phyloP scores from a whole-genome alignment of 1,139 yeast genomes.

The Taphrina deformans region DNA sequence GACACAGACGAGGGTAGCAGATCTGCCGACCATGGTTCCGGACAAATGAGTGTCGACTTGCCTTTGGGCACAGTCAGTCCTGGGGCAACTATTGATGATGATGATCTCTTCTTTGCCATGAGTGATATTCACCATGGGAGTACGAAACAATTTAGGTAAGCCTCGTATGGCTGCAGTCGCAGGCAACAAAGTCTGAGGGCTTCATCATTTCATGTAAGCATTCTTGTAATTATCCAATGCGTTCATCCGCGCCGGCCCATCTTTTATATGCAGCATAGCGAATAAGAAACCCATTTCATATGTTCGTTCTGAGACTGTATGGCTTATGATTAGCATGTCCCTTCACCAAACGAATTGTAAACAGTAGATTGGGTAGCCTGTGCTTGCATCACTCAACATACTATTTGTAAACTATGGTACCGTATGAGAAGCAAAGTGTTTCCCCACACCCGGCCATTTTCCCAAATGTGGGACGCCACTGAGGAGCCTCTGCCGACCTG shows the following conservation, averaged over 20 bases:
- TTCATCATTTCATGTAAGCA: neutral
- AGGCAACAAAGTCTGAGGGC: too few relatives aligned
- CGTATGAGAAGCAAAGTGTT: too few relatives aligned
- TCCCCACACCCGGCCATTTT: too few relatives aligned
- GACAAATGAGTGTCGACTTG: neutral
- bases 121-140: conserved; percentile 26
- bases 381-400: too few relatives aligned
- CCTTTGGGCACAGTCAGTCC: neutral
- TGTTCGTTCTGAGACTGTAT: too few relatives aligned
- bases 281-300: neutral
- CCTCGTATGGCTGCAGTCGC: neutral
- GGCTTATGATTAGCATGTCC: too few relatives aligned
- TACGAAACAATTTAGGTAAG: neutral
- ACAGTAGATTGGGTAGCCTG: too few relatives aligned
- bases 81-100: conserved; percentile 16
- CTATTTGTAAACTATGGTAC: too few relatives aligned
- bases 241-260: neutral
- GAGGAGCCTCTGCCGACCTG: too few relatives aligned
- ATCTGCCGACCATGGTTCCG: neutral
- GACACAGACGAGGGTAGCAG: neutral
- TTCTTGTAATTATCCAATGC: too few relatives aligned
- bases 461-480: too few relatives aligned
- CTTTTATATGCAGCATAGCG: neutral
- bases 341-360: too few relatives aligned
- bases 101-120: conserved; percentile 35